Base-by-base conservation (phyloP, 202 grass and related monocot species). In the Setaria viridis region DNA sequence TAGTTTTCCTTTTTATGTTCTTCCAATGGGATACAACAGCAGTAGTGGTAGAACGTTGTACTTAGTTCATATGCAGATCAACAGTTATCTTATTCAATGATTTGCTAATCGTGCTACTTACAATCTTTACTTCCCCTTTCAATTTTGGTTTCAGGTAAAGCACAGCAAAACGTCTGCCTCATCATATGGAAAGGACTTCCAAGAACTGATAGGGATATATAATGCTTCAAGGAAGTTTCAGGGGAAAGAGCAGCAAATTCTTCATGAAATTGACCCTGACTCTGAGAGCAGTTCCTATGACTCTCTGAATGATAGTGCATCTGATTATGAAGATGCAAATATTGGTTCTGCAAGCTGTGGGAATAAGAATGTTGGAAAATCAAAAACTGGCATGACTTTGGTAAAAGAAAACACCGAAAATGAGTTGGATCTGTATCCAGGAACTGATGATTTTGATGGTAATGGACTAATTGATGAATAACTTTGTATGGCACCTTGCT, bases 381-480 rank as follows among this genome's bases (percentile, higher is more conserved):
- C 29, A 37, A 75, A 55, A 72, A 75, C 55, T 72, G 64, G 64
- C 74, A 77, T 39, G 58, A 19, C 6, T 47, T 50, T 77, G 29
- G 68, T 73, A 67, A 89, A 89, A 69, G 82, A 91, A 81, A 87
- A 89, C 50, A 4, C 83, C 78, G 93, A 95, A 82, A 85, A 86
- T 76, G 93, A 93, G 72, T 76, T 93, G 72, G 95, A 95, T 83
- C 76, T 86, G 82, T 84, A 90, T 88, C 57, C 57, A 50, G 86
- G 74, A 89, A 89, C 92, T 50, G 86, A 95, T 94, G 91, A 98
- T 88, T 92, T 98, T 86, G 91, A 92, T 93, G 93, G 95, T 98
- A 98, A 87, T 63, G 37, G 63, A 86, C 49, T 78, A 88, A 63
- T 50, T 42, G 11, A 76, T 39, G 51, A 54, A 25, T 53, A 47